Conservation (phyloP, 2,329 filamentous ascomycete genomes). For the Arthrinium puccinioides region DNA sequence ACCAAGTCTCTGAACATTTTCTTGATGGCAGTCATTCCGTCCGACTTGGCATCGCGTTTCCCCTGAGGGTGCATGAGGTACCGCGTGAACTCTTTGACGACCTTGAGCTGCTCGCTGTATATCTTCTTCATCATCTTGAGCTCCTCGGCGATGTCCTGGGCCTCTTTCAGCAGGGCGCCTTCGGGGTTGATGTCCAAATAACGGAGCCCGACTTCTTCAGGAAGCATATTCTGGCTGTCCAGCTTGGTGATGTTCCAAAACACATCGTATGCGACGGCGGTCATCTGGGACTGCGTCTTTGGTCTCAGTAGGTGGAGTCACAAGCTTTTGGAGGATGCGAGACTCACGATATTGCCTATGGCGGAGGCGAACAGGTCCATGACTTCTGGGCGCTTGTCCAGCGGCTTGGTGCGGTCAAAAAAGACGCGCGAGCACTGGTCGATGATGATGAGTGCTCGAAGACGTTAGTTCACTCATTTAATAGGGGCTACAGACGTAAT, state of each 20-base stretch:
- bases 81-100: conserved; percentile 8
- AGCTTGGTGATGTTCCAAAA: conserved; percentile 53
- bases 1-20: background rate
- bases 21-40: background rate
- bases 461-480: background rate
- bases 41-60: background rate
- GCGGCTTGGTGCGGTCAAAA: conserved; percentile 24
- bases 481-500: no score
- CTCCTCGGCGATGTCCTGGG: conserved; percentile 59
- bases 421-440: conserved; percentile 28
- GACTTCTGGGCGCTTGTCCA: conserved; percentile 20
- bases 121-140: conserved; percentile 48
- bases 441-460: conserved; percentile 23
- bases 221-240: conserved; percentile 32
- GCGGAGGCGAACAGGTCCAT: conserved; percentile 23
- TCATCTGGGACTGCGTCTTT: conserved; percentile 45
- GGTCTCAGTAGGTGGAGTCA: background rate
- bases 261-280: conserved; percentile 54
- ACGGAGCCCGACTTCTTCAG: conserved; percentile 32
- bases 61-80: conserved; percentile 2
- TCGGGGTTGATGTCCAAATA: conserved; percentile 31
- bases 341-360: conserved; percentile 18
- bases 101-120: conserved; percentile 41
- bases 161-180: conserved; percentile 48
- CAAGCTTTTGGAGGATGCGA: background rate